Percentiles rank a stretch among this genome's conserved stretches.
Evolutionary conservation across 2,329 filamentous ascomycete species (phyloP).

Genomic region (Gnomoniopsis sp.): DNA sequence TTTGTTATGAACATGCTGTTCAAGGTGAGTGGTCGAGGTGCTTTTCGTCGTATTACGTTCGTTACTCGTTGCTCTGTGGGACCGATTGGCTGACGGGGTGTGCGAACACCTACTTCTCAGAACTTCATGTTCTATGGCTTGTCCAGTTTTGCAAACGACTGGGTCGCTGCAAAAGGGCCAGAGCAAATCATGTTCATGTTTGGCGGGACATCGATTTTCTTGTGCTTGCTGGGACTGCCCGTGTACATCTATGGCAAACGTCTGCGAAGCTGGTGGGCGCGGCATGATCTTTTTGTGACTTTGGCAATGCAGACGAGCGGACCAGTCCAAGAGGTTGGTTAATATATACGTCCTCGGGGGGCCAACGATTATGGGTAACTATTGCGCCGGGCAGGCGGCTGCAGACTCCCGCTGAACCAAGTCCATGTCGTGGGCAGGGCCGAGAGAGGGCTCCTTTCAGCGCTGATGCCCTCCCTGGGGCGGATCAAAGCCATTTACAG

Average conservation of each 20-base stretch:
- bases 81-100: not conserved
- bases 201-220: constrained; percentile 22
- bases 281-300: not conserved
- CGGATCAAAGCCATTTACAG: no score
- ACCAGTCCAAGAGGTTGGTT: no score
- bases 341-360: no score
- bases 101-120: not conserved
- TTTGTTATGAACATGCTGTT: constrained; percentile 41
- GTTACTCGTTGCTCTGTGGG: constrained; percentile 37
- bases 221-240: constrained; percentile 3
- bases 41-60: no score
- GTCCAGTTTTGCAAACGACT: constrained; percentile 37
- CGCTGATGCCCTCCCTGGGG: no score
- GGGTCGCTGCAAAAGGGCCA: constrained; percentile 32
- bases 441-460: no score
- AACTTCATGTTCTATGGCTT: not conserved
- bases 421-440: no score
- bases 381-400: no score
- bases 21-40: constrained; percentile 43
- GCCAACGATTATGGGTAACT: no score
- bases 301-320: not conserved
- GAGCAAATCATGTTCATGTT: constrained; percentile 35
- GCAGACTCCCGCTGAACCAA: no score
- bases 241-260: constrained; percentile 12
- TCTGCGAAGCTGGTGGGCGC: constrained; percentile 4